A percentile compares a stretch with the other conserved stretches of the same genome.
These are phyloP conservation scores for Macrophomina phaseolina DNA, from an alignment of 2,329 filamentous ascomycete genomes.

Conservation along the genomic window DNA sequence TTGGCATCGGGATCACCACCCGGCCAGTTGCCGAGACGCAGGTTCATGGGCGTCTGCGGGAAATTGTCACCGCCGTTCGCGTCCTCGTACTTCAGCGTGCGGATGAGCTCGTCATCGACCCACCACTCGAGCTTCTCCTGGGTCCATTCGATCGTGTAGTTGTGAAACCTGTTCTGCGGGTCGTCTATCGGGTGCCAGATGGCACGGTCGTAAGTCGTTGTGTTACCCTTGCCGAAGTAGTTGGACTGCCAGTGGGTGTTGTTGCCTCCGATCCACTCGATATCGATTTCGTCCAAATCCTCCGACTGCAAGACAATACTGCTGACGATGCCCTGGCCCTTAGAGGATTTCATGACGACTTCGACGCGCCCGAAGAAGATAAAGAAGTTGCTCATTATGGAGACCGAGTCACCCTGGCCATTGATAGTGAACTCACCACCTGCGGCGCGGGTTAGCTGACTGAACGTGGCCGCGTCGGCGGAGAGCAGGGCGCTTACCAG, in stretches of 20 bases:
- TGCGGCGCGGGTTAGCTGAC: neutral
- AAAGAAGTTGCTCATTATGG: conserved; percentile 68
- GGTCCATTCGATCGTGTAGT: conserved; percentile 68
- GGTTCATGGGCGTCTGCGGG: conserved; percentile 75
- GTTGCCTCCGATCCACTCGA: conserved; percentile 52
- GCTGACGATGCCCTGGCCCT: conserved; percentile 57
- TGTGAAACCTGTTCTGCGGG: conserved; percentile 46
- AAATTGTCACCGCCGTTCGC: conserved; percentile 65
- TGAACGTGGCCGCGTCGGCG: neutral
- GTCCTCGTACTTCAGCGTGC: conserved; percentile 65
- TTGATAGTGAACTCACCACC: conserved; percentile 76
- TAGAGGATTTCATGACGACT: conserved; percentile 54
- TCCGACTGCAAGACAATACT: conserved; percentile 58
- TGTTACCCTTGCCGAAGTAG: conserved; percentile 63
- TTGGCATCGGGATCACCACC: conserved; percentile 58
- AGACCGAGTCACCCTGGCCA: conserved; percentile 75
- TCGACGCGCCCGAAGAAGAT: conserved; percentile 61
- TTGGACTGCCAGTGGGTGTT: conserved; percentile 54
- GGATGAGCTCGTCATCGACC: conserved; percentile 66
- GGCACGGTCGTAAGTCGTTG: conserved; percentile 57
- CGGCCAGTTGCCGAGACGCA: conserved; percentile 73
- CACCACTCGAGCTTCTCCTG: conserved; percentile 67
- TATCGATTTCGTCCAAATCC: conserved; percentile 61
- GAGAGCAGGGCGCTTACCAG: conserved; percentile 33
- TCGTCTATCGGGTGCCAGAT: conserved; percentile 39